phyloP scores from a whole-genome alignment of 1,284 basidiomycete species.

The Amylostereum areolatum region DNA sequence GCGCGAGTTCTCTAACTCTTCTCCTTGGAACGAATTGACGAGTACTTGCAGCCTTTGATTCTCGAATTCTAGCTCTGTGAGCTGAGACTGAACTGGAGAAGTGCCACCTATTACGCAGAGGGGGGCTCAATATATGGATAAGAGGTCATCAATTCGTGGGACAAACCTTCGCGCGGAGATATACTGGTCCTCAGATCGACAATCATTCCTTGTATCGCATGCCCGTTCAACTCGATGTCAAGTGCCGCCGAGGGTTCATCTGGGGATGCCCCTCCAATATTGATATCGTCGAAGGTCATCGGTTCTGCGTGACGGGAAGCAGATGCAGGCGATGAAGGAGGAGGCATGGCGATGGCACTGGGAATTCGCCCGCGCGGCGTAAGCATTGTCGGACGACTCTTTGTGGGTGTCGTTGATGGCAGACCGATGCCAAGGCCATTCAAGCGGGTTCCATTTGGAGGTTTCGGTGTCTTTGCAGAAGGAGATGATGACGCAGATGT shows the following conservation, averaged over 20 bases:
- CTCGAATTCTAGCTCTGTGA: constrained; percentile 56
- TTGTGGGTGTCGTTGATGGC: constrained; percentile 36
- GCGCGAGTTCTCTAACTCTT: constrained; percentile 9
- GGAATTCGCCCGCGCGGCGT: constrained; percentile 62
- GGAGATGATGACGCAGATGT: constrained; percentile 22
- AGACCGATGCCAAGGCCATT: constrained; percentile 32
- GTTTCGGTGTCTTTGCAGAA: constrained; percentile 58
- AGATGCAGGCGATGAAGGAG: constrained; percentile 55
- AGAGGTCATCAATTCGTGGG: constrained; percentile 14
- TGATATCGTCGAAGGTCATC: no score
- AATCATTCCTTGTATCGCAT: constrained; percentile 47
- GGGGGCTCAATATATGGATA: constrained; percentile 13
- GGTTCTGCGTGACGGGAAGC: constrained; percentile 11
- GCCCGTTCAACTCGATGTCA: constrained; percentile 17
- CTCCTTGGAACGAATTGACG: constrained; percentile 8
- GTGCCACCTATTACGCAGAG: constrained; percentile 30
- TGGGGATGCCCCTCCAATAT: no score
- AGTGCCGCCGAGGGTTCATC: constrained; percentile 3
- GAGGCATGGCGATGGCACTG: constrained; percentile 74
- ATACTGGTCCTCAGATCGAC: constrained; percentile 34
- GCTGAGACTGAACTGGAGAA: constrained; percentile 40
- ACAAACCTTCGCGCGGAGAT: constrained; percentile 11
- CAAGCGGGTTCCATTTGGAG: constrained; percentile 27
- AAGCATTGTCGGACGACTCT: constrained; percentile 39
- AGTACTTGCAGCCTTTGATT: constrained; percentile 31